Conservation (phyloP, 768 basidiomycete genomes). For the Leccinum boreale region DNA sequence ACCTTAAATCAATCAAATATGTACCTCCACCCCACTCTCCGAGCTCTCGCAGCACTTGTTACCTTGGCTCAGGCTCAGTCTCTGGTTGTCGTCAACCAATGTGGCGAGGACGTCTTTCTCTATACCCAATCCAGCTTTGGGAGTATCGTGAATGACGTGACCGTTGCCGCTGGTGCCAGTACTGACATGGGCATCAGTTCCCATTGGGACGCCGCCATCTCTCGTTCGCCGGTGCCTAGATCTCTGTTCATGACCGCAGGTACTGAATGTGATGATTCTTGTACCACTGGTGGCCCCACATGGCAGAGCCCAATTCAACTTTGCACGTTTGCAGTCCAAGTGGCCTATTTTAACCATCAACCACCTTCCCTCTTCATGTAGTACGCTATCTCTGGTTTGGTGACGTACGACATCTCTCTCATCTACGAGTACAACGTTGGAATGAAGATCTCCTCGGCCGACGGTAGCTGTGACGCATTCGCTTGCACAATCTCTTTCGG, state of each 20-base stretch:
- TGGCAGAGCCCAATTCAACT: too few species aligned
- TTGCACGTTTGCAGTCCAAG: conserved; percentile 13
- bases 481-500: conserved; percentile 31
- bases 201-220: conserved; percentile 30
- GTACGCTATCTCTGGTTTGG: conserved; percentile 22
- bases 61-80: conserved; percentile 21
- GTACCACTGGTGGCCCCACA: conserved; percentile 29
- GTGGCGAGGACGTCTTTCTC: conserved; percentile 27
- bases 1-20: not conserved
- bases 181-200: conserved; percentile 28
- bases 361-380: not conserved
- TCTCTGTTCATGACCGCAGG: conserved; percentile 19
- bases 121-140: conserved; percentile 30
- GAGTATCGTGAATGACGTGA: conserved; percentile 25
- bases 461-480: conserved; percentile 23
- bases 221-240: not conserved
- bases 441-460: conserved; percentile 31
- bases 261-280: conserved; percentile 27
- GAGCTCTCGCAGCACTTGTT: not conserved
- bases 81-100: conserved; percentile 26
- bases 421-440: conserved; percentile 35
- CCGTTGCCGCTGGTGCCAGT: conserved; percentile 20
- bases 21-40: not conserved
- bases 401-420: conserved; percentile 33
- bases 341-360: not conserved